Conservation (phyloP, 2,329 filamentous ascomycete genomes). For the Phialocephala sp. region DNA sequence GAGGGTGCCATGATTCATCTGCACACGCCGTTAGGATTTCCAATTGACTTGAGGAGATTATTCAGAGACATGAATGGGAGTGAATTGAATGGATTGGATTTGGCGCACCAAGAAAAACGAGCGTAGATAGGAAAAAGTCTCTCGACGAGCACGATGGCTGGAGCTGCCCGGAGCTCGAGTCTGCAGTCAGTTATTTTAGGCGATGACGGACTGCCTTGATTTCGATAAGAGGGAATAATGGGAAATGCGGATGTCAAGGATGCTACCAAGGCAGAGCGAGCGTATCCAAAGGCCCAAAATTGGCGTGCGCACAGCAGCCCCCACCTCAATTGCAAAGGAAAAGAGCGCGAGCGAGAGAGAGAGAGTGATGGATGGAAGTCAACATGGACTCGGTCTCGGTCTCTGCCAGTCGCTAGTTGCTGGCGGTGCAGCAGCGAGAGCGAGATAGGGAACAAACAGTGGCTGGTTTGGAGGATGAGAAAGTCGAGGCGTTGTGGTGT, state of each 20-base stretch:
- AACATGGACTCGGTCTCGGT: background rate
- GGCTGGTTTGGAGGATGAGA: background rate
- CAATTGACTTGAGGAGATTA: background rate
- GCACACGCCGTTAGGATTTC: slow-evolving; percentile 10
- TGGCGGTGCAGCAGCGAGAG: background rate
- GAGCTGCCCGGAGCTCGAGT: slow-evolving; percentile 5
- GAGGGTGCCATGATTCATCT: slow-evolving; percentile 58
- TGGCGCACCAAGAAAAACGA: slow-evolving; percentile 19
- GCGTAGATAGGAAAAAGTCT: slow-evolving; percentile 11
- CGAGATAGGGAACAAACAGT: background rate
- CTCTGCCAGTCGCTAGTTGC: background rate
- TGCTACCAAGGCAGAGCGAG: slow-evolving; percentile 19
- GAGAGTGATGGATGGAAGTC: background rate
- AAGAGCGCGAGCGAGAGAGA: background rate
- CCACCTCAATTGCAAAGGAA: slow-evolving; percentile 3
- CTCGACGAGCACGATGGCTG: slow-evolving; percentile 1
- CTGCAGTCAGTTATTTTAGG: slow-evolving; percentile 19
- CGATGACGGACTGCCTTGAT: slow-evolving; percentile 30
- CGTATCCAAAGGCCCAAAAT: background rate
- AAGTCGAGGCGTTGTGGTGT: slow-evolving; percentile 1
- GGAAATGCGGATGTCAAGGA: slow-evolving; percentile 17
- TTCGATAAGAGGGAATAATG: slow-evolving; percentile 22
- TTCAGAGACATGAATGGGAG: background rate
- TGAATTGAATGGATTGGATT: too few relatives aligned
- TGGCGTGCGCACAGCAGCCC: background rate